Evolutionary conservation across 106 monocot genomes (phyloP).

Genomic region (Apostasia ramifera): DNA sequence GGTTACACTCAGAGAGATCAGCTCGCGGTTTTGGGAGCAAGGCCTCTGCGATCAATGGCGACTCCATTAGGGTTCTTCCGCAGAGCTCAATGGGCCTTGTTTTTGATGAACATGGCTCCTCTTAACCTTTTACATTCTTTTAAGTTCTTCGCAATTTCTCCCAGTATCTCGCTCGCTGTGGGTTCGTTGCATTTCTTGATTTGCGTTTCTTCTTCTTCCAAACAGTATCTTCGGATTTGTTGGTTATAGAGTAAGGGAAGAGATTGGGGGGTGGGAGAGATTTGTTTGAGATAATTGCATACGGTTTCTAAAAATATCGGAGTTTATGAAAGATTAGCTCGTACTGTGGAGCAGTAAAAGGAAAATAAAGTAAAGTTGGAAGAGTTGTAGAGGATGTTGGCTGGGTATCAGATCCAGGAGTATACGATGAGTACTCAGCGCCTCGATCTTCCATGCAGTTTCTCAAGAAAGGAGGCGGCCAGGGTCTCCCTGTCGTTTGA

Average conservation of each 20-base stretch:
- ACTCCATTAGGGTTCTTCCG: background rate
- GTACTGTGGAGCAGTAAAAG: background rate
- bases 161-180: background rate
- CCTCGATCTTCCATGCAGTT: conserved; percentile 1
- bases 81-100: background rate
- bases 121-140: background rate
- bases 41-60: background rate
- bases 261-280: background rate
- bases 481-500: background rate
- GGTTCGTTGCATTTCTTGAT: background rate
- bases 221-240: background rate
- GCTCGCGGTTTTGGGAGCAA: background rate
- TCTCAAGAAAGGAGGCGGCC: background rate
- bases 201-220: background rate
- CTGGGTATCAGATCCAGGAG: conserved; percentile 3
- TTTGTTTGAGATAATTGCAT: background rate
- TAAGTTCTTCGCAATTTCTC: background rate
- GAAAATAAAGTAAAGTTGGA: background rate
- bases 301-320: background rate
- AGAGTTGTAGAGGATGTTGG: background rate
- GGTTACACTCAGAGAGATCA: background rate
- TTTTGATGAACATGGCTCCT: background rate
- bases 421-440: background rate
- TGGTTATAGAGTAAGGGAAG: background rate
- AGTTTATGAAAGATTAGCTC: too few species aligned